A percentile compares a stretch with the other conserved stretches of the same genome.
phyloP scores from a whole-genome alignment of 345 rosid genomes.

The Eutrema heterophyllum region DNA sequence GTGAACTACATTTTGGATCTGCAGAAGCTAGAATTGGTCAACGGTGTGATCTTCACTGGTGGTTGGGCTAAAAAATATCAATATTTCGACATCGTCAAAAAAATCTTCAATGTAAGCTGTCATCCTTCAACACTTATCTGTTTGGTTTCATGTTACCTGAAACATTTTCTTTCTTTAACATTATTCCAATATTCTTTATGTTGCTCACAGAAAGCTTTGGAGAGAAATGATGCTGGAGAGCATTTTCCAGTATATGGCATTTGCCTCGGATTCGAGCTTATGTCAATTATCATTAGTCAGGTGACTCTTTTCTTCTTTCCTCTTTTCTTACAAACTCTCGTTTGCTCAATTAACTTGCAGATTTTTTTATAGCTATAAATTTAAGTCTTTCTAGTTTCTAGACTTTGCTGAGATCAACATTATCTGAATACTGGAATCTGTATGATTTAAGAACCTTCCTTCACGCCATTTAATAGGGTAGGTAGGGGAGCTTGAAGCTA shows the following conservation, averaged over 20 bases:
- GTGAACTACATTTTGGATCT: neutral
- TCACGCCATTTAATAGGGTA: too few species aligned
- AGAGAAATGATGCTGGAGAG: constrained; percentile 68
- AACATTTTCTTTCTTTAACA: neutral
- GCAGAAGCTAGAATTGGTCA: constrained; percentile 79
- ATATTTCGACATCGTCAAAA: constrained; percentile 45
- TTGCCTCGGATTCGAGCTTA: constrained; percentile 80
- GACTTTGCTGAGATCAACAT: neutral
- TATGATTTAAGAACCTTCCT: too few species aligned
- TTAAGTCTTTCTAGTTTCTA: neutral
- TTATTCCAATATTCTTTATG: neutral
- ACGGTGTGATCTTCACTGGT: constrained; percentile 82
- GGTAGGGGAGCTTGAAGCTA: too few species aligned
- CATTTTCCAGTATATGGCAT: constrained; percentile 81
- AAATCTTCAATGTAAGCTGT: constrained; percentile 46
- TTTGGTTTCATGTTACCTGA: neutral
- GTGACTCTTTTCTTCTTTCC: constrained; percentile 32
- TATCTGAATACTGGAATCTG: too few species aligned
- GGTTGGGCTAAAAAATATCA: constrained; percentile 79
- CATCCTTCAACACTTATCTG: neutral
- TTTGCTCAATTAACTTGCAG: neutral
- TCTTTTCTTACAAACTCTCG: neutral
- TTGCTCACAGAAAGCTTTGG: constrained; percentile 59
- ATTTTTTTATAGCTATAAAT: neutral
- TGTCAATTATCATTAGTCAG: constrained; percentile 78